Percentiles rank a stretch among this genome's conserved stretches.
phyloP scores from a whole-genome alignment of 2,329 filamentous ascomycete species.

The Rhynchosporium secalis region DNA sequence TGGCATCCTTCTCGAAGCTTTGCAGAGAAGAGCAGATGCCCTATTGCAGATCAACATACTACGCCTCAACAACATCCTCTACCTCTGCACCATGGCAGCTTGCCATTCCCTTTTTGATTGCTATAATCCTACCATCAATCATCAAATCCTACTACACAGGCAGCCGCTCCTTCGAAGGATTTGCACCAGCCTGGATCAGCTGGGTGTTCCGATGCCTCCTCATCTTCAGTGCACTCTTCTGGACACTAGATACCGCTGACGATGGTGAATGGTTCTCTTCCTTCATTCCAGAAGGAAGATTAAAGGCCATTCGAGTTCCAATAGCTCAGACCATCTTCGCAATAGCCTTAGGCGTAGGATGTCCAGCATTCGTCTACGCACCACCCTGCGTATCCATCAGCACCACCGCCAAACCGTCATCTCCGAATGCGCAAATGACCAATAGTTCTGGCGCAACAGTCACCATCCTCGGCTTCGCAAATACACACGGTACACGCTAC shows the following conservation, averaged over 20 bases:
- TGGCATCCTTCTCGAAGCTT: conserved; percentile 85
- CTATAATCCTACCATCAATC: conserved; percentile 69
- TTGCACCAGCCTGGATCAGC: conserved; percentile 81
- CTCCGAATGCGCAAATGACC: conserved; percentile 28
- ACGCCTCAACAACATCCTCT: conserved; percentile 85
- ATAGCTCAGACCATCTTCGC: conserved; percentile 80
- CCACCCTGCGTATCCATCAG: conserved; percentile 80
- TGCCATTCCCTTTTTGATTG: conserved; percentile 72
- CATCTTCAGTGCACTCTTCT: conserved; percentile 76
- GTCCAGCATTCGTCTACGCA: conserved; percentile 81
- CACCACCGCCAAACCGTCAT: conserved; percentile 40
- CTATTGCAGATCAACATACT: conserved; percentile 92
- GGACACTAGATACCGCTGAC: conserved; percentile 86
- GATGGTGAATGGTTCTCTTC: conserved; percentile 76
- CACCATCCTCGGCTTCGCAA: conserved; percentile 86
- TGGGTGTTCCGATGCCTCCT: conserved; percentile 76
- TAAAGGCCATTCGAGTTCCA: conserved; percentile 75
- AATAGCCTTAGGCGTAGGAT: conserved; percentile 79
- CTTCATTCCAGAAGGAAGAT: conserved; percentile 51
- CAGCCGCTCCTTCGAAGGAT: conserved; percentile 85
- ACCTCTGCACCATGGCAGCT: conserved; percentile 93
- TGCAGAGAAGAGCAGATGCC: conserved; percentile 99
- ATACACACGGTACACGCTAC: conserved; percentile 89
- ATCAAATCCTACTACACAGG: conserved; percentile 77
- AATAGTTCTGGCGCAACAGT: conserved; percentile 54